Percentiles rank a stretch among this genome's conserved stretches.
phyloP scores from a whole-genome alignment of 2,329 filamentous ascomycete species.

The Microcera coccophila region DNA sequence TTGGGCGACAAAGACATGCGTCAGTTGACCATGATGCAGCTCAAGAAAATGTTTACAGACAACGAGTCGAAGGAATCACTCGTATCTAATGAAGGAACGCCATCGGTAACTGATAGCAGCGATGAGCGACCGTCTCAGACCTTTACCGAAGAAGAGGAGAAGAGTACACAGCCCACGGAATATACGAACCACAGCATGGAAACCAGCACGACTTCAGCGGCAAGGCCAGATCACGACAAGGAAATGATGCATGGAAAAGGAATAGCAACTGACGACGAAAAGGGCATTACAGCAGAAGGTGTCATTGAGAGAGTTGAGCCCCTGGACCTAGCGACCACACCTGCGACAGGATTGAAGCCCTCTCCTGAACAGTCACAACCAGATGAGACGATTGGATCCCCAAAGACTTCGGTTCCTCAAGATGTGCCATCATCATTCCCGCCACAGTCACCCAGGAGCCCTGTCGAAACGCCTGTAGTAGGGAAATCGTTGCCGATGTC shows the following conservation, averaged over 20 bases:
- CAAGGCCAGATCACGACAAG: conserved; percentile 23
- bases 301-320: conserved; percentile 47
- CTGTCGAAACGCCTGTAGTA: conserved; percentile 17
- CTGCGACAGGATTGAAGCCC: conserved; percentile 22
- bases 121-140: conserved; percentile 46
- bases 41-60: conserved; percentile 93
- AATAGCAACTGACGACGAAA: conserved; percentile 33
- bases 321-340: conserved; percentile 45
- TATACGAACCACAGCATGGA: conserved; percentile 34
- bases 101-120: conserved; percentile 49
- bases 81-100: conserved; percentile 62
- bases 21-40: conserved; percentile 82
- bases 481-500: conserved; percentile 11
- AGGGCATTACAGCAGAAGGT: conserved; percentile 29
- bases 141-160: conserved; percentile 46
- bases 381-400: conserved; percentile 4
- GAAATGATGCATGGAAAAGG: background rate
- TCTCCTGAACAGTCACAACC: conserved; percentile 9
- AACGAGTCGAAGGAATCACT: conserved; percentile 77
- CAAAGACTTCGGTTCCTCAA: conserved; percentile 6
- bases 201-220: conserved; percentile 27
- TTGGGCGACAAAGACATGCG: conserved; percentile 96
- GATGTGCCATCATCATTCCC: conserved; percentile 16
- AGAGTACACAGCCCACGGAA: conserved; percentile 42
- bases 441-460: conserved; percentile 21